Conservation (phyloP, 176 grass and related monocot genomes). For the Oryza punctata region DNA sequence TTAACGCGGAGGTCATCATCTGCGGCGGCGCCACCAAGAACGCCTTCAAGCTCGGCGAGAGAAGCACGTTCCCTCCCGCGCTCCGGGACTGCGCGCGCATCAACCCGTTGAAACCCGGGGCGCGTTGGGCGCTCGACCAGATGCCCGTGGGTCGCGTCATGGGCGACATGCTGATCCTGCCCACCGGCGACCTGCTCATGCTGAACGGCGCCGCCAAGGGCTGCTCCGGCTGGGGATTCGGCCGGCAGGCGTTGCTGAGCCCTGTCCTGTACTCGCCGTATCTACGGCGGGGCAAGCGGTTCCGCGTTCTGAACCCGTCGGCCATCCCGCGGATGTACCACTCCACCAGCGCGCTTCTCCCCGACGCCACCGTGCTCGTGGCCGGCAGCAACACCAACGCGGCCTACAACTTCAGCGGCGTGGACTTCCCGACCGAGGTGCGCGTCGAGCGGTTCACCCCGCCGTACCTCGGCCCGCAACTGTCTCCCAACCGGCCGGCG, state of each 20-base stretch:
- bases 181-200: slow-evolving; percentile 74
- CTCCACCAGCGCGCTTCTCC: slow-evolving; percentile 72
- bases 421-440: slow-evolving; percentile 80
- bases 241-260: slow-evolving; percentile 46
- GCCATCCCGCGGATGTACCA: slow-evolving; percentile 83
- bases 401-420: slow-evolving; percentile 68
- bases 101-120: slow-evolving; percentile 49
- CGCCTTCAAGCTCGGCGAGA: slow-evolving; percentile 57
- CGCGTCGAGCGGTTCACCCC: slow-evolving; percentile 73
- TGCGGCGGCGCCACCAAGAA: slow-evolving; percentile 63
- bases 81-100: slow-evolving; percentile 65
- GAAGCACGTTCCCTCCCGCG: slow-evolving; percentile 45
- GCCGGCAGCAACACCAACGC: slow-evolving; percentile 84
- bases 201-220: slow-evolving; percentile 74
- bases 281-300: slow-evolving; percentile 33
- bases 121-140: slow-evolving; percentile 55
- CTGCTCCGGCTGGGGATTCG: slow-evolving; percentile 74
- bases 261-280: slow-evolving; percentile 47
- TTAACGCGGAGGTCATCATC: slow-evolving; percentile 69
- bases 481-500: slow-evolving; percentile 26
- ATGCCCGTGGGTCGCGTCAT: slow-evolving; percentile 70
- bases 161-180: slow-evolving; percentile 79
- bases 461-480: slow-evolving; percentile 59
- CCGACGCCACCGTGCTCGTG: slow-evolving; percentile 83
- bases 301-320: slow-evolving; percentile 45